Base-by-base conservation (phyloP, 2,329 filamentous ascomycete species). In the Emmonsiellopsis sp. region DNA sequence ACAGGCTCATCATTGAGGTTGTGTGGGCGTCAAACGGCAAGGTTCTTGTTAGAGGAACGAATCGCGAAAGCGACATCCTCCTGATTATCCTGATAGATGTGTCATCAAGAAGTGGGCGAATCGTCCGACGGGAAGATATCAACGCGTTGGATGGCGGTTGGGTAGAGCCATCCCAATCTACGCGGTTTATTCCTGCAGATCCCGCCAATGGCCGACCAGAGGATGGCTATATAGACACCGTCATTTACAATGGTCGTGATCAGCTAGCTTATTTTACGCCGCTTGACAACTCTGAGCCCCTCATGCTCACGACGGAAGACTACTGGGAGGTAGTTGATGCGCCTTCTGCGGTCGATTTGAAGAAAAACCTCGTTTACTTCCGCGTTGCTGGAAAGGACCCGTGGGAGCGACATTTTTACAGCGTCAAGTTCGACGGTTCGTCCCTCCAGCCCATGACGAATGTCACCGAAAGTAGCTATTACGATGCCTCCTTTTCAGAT, bases 231-330 rank as follows among this genome's bases (percentile, higher is more conserved):
- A 84, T 98, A 57, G 93, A 98, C 69, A 90, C 87, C 0, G 76
- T 97, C 55, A 86, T 97, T 53, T 78, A 94, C 64, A 81, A 95
- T 16, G 85, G 90, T 53, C 89, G 87, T 61, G 89, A 97, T 61
- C 93, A 98, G 63, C 75, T 98, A 50, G 93, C 87, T 0, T 97
- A 97, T 72, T 98, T 96, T 66, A 85, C 86, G 0, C 92, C 93
- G 2, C 71, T 97, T 51, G 87, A 97, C 61, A 91, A 84, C 61
- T 76, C 86, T 0, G 76, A 87, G n/a, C 91, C 93, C 5, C 73
- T 88, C 46, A 82, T 95, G 76, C 81, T 98, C 41, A 98, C 93
- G 0, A 84, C 86, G 38, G 93, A 93, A 5, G 41, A 30, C 10
- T 69, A 85, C 34, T 98, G 92, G 91, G 94, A 98, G 69, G 92